Evolutionary conservation across 164 flowering plant species (phyloP).

Genomic region (Nymphaea colorata): DNA sequence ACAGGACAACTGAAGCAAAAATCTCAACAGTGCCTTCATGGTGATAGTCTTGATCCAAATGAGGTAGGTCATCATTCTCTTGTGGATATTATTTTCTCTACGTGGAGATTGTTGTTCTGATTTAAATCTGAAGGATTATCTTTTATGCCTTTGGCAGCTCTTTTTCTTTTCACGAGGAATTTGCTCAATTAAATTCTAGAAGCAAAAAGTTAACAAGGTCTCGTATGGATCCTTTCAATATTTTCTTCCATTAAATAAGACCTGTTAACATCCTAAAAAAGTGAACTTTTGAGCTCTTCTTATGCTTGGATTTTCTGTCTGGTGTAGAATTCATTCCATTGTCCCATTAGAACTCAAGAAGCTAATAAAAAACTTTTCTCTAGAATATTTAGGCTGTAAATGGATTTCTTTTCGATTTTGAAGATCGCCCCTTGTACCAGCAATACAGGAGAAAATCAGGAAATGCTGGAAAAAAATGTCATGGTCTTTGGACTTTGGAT

Average conservation of each 20-base stretch:
- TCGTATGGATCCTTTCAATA: neutral
- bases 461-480: neutral
- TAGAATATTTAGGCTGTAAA: neutral
- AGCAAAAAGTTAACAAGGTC: neutral
- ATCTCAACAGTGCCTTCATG: neutral
- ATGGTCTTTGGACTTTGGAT: too few species aligned
- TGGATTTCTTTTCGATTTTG: too few species aligned
- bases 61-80: neutral
- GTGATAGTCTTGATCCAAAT: neutral
- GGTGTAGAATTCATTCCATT: neutral
- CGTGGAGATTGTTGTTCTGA: neutral
- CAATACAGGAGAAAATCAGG: neutral
- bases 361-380: neutral
- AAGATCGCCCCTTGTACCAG: neutral
- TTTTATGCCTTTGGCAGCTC: neutral
- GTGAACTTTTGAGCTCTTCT: neutral
- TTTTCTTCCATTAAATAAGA: neutral
- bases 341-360: neutral
- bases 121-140: neutral
- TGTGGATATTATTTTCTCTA: neutral
- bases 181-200: neutral
- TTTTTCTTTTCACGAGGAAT: neutral
- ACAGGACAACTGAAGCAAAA: neutral
- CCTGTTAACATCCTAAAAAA: neutral
- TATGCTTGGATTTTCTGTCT: neutral